These are phyloP conservation scores for Fomitopsis pulvina DNA, from an alignment of 768 basidiomycete genomes.

Conservation along the genomic window DNA sequence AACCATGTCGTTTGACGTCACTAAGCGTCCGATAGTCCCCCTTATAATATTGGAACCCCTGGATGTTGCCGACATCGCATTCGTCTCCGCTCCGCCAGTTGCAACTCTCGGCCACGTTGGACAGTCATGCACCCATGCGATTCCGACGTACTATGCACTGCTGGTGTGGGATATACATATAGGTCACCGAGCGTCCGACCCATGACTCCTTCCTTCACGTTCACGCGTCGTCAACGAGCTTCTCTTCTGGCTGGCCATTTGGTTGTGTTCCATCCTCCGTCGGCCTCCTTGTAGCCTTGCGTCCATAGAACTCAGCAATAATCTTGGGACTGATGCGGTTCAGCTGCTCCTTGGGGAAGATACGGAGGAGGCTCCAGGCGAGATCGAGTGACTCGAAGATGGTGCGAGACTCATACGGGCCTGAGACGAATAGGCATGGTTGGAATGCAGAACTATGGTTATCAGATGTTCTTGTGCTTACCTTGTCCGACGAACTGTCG, in stretches of 20 bases:
- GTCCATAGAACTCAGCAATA: slow-evolving; percentile 86
- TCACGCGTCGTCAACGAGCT: slow-evolving; percentile 52
- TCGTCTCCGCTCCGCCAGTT: neutral
- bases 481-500: slow-evolving; percentile 97
- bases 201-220: neutral
- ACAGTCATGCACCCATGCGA: slow-evolving; percentile 3
- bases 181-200: neutral
- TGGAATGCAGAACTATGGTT: neutral
- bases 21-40: neutral
- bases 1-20: neutral
- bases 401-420: slow-evolving; percentile 89
- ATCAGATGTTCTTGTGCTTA: slow-evolving; percentile 23
- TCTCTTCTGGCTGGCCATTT: slow-evolving; percentile 38
- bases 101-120: neutral
- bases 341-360: slow-evolving; percentile 98
- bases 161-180: neutral
- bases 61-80: neutral
- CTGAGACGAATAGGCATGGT: slow-evolving; percentile 32
- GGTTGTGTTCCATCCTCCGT: slow-evolving; percentile 41
- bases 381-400: slow-evolving; percentile 97
- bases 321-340: slow-evolving; percentile 98
- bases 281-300: slow-evolving; percentile 63
- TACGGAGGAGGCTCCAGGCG: slow-evolving; percentile 93
- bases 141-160: neutral
- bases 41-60: neutral